phyloP scores from a whole-genome alignment of 1,284 basidiomycete genomes.

The Apiotrichum domesticum region DNA sequence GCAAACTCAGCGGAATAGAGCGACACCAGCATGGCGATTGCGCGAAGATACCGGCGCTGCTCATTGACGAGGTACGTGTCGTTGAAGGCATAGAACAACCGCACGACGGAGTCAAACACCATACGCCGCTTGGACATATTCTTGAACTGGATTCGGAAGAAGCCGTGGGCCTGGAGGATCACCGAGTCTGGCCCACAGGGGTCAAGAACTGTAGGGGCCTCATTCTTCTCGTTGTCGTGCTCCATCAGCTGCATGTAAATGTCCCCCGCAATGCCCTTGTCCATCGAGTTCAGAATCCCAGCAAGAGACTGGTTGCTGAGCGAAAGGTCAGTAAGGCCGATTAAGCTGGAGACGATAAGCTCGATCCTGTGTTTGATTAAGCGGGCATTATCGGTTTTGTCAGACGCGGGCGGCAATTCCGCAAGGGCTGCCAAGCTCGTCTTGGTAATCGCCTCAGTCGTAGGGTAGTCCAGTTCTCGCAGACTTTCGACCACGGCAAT shows the following conservation, averaged over 20 bases:
- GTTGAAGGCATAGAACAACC: conserved; percentile 64
- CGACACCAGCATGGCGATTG: conserved; percentile 66
- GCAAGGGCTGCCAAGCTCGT: neutral
- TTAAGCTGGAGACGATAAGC: conserved; percentile 20
- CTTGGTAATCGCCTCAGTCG: neutral
- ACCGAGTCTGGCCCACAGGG: neutral
- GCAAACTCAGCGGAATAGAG: conserved; percentile 55
- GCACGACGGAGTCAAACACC: conserved; percentile 69
- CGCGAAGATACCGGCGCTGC: conserved; percentile 69
- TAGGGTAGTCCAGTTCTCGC: neutral
- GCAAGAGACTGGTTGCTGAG: conserved; percentile 6
- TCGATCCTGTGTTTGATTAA: conserved; percentile 5
- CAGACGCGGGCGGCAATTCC: neutral
- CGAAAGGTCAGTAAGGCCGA: conserved; percentile 17
- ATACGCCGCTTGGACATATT: conserved; percentile 31
- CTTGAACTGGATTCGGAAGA: conserved; percentile 4
- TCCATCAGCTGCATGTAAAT: conserved; percentile 10
- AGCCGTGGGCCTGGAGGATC: conserved; percentile 9
- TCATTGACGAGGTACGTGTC: conserved; percentile 74
- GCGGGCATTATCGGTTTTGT: neutral
- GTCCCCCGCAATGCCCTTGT: neutral
- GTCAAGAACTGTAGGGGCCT: conserved; percentile 2
- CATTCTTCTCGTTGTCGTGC: neutral
- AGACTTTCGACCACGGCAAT: conserved; percentile 11
- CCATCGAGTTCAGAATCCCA: neutral